Evolutionary conservation across 306 rosid genomes (phyloP).

Genomic region (Cicer pinnatifidum): DNA sequence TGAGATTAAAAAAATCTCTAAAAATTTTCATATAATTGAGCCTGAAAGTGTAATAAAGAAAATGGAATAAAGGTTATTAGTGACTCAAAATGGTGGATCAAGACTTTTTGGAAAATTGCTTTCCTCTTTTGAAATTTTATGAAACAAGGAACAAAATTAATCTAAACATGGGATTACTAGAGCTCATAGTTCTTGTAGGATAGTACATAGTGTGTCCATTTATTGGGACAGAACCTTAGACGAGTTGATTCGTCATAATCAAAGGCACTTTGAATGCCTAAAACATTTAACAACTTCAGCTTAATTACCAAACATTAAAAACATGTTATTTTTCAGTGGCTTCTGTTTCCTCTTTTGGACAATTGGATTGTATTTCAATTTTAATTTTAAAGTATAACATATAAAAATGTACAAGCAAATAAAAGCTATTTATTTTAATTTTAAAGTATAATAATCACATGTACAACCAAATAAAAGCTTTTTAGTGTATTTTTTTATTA

Average conservation of each 20-base stretch:
- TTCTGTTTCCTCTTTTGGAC: slow-evolving; percentile 41
- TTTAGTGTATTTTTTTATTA: not conserved
- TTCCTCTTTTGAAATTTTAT: slow-evolving; percentile 29
- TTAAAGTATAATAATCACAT: slow-evolving; percentile 29
- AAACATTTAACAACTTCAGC: slow-evolving; percentile 5
- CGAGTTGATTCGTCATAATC: slow-evolving; percentile 41
- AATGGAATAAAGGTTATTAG: slow-evolving; percentile 1
- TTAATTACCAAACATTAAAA: slow-evolving; percentile 37
- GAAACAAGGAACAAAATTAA: slow-evolving; percentile 22
- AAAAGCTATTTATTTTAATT: not conserved
- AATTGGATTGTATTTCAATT: slow-evolving; percentile 29
- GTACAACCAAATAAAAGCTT: slow-evolving; percentile 23
- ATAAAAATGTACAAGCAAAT: not conserved
- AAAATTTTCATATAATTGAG: no score
- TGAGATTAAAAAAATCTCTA: no score
- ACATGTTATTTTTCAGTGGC: slow-evolving; percentile 36
- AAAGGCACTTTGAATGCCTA: slow-evolving; percentile 24
- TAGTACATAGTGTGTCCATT: slow-evolving; percentile 7
- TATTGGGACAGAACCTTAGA: not conserved
- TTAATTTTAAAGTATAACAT: slow-evolving; percentile 33
- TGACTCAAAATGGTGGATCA: slow-evolving; percentile 19
- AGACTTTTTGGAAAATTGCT: slow-evolving; percentile 17
- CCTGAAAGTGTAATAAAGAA: not conserved
- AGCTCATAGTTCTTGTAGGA: slow-evolving; percentile 15
- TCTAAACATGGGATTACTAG: slow-evolving; percentile 22